phyloP scores from a whole-genome alignment of 2,329 filamentous ascomycete species.

The Colletotrichum gloeosporioides region DNA sequence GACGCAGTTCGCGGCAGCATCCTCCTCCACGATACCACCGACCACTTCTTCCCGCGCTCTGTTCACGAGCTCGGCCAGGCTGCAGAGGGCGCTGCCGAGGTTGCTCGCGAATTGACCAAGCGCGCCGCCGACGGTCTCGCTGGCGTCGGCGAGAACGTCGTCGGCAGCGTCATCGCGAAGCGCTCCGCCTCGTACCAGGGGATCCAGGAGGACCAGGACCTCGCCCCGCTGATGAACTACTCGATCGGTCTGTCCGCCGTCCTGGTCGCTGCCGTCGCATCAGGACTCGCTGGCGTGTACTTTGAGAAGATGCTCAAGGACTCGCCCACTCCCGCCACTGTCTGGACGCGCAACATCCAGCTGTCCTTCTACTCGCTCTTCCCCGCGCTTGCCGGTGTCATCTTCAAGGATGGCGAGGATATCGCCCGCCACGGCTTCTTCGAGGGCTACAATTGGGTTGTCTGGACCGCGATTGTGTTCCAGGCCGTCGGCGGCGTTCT shows the following conservation, averaged over 20 bases:
- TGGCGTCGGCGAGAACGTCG: constrained; percentile 26
- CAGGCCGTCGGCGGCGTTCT: constrained; percentile 87
- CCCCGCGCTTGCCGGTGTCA: constrained; percentile 82
- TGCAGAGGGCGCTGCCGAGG: constrained; percentile 47
- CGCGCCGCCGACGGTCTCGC: constrained; percentile 44
- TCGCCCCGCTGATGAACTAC: constrained; percentile 69
- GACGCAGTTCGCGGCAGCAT: constrained; percentile 62
- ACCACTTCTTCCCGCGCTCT: constrained; percentile 78
- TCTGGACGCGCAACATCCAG: constrained; percentile 96
- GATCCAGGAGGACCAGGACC: constrained; percentile 70
- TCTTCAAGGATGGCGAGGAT: constrained; percentile 85
- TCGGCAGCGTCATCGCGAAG: constrained; percentile 53
- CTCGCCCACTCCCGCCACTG: constrained; percentile 66
- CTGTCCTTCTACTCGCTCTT: constrained; percentile 94
- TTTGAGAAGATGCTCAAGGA: constrained; percentile 94
- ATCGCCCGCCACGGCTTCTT: constrained; percentile 91
- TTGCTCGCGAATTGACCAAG: constrained; percentile 56
- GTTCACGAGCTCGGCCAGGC: constrained; percentile 75
- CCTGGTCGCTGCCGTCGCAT: constrained; percentile 77
- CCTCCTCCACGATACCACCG: constrained; percentile 66
- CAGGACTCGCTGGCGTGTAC: constrained; percentile 84
- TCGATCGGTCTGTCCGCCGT: constrained; percentile 82
- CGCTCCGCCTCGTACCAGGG: constrained; percentile 91
- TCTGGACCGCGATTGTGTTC: constrained; percentile 83
- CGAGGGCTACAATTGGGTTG: constrained; percentile 89